These are phyloP conservation scores for Talaromyces sp. DNA, from an alignment of 2,329 filamentous ascomycete genomes.

Conservation along the genomic window DNA sequence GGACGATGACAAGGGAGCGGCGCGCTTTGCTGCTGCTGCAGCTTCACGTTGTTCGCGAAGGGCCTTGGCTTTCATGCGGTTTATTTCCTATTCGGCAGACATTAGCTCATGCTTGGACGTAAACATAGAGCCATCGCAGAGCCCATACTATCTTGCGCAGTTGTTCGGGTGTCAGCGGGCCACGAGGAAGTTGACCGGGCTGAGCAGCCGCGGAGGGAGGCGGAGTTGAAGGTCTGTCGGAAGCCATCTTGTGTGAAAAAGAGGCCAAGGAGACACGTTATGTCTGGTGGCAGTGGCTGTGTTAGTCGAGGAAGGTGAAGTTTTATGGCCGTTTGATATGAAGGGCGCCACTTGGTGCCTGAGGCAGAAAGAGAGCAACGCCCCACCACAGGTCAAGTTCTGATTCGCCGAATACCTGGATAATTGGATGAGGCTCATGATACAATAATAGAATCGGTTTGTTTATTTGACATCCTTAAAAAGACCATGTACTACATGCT, in stretches of 20 bases:
- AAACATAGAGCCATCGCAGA: neutral
- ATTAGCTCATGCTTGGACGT: neutral
- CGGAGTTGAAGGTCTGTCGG: constrained; percentile 9
- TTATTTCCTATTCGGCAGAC: constrained; percentile 64
- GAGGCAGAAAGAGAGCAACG: neutral
- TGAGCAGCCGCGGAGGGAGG: constrained; percentile 2
- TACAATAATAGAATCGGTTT: neutral
- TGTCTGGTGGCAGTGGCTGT: neutral
- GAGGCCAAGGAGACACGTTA: neutral
- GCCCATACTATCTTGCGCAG: constrained; percentile 51
- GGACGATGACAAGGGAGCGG: constrained; percentile 18
- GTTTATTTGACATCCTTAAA: neutral
- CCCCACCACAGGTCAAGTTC: neutral
- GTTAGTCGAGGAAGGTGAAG: neutral
- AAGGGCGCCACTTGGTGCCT: constrained; percentile 5
- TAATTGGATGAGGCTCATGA: neutral
- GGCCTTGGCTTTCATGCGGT: constrained; percentile 81
- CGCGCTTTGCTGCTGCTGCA: constrained; percentile 36
- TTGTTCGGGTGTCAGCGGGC: constrained; percentile 56
- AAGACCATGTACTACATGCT: neutral
- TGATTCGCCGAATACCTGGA: neutral
- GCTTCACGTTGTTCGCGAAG: constrained; percentile 68
- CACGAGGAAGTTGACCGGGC: constrained; percentile 26
- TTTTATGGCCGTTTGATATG: neutral
- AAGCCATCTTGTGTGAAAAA: neutral